Base-by-base conservation (phyloP, 2,329 filamentous ascomycete species). In the Cucurbitaria berberidis region DNA sequence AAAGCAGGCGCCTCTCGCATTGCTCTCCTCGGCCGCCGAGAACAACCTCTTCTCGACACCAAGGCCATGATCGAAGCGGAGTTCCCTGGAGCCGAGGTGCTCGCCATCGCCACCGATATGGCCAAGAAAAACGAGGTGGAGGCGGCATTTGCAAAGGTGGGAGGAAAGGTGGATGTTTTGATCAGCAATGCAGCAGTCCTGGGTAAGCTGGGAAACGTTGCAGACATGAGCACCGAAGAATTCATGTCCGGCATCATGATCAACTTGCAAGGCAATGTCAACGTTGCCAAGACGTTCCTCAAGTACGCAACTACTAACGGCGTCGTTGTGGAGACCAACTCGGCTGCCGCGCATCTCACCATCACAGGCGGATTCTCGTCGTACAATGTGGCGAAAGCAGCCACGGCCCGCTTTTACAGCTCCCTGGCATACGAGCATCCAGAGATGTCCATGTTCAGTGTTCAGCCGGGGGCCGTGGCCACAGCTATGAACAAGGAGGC, bases 1-100 rank as follows among this genome's bases (percentile, higher is more conserved):
- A 40, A 66, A 57, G 78, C 80, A 49, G 78, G 79, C 7, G 79
- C 79, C 1, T 64, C 73, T 38, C 67, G 68, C 0, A 78, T 83
- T 42, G 74, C 72, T 8, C 69, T 83, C 6, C 60, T 81, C 1
- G 80, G 79, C 21, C 77, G 80, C 18, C 66, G 61, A 21, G 54
- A 57, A 69, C 32, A 67, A 58, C 60, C 74, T 30, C 56, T 72
- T 3, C 66, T 72, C 10, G 76, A 70, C 55, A 60, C 73, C 13
- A 64, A 69, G 34, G 64, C 81, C 1, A 64, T 69, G 3, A 67
- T 75, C 21, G 39, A 65, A 4, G 30, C 50, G 5, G 51, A 62
- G 10, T 67, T 26, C 36, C 55, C 63, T 2, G 16, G 10, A 1
- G 53, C 62, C 8, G 27, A 55, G 3, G 46, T 68, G 11, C 57